A percentile compares a stretch with the other conserved stretches of the same genome.
Conservation (phyloP, 179 eudicot genomes). For the Dionaea muscipula region DNA sequence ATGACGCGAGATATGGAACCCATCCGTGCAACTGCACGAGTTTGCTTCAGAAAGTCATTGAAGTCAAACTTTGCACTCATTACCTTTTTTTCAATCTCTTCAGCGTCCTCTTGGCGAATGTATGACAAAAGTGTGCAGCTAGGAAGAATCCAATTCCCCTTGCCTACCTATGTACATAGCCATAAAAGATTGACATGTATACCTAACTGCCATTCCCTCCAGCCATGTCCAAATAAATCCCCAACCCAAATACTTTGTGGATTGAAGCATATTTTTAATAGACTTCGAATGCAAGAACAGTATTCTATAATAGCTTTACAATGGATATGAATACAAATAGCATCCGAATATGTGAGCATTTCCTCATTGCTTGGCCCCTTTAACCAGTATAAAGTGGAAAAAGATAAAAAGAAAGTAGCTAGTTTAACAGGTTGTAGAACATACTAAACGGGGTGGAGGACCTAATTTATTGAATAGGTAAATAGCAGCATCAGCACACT, state of each 20-base stretch:
- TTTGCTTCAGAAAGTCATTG: conserved; percentile 93
- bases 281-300: background rate
- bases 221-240: too few species aligned
- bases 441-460: too few species aligned
- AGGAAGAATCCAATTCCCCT: too few species aligned
- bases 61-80: conserved; percentile 93
- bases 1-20: conserved; percentile 94
- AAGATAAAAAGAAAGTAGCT: too few species aligned
- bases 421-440: too few species aligned
- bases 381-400: background rate
- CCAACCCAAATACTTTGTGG: too few species aligned
- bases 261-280: too few species aligned
- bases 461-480: too few species aligned
- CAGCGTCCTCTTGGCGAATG: conserved; percentile 97
- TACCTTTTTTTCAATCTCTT: conserved; percentile 87
- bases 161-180: background rate
- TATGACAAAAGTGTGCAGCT: too few species aligned
- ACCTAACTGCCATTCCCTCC: background rate
- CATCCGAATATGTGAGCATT: too few species aligned
- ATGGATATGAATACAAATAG: background rate
- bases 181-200: background rate
- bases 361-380: background rate
- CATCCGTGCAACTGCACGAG: conserved; percentile 92
- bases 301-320: background rate
- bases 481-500: too few species aligned